Base-by-base conservation (phyloP, 306 rosid genomes). In the Trifolium fragiferum region DNA sequence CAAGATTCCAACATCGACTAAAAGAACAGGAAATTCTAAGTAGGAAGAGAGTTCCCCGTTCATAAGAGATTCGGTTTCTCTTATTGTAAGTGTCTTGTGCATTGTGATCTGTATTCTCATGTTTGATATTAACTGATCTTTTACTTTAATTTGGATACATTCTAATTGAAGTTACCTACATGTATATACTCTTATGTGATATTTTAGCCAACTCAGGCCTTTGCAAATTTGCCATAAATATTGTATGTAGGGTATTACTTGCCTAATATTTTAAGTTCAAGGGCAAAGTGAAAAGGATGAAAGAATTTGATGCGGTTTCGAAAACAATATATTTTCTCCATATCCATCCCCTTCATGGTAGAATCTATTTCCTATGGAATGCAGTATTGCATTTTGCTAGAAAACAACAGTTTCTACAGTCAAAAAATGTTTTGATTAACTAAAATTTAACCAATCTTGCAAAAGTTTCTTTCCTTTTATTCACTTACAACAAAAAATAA, bases 1-100 rank as follows among this genome's bases (percentile, higher is more conserved):
- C 98, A 71, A 87, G 99, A 85, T 95, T 95, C 66, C 99, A 95
- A 82, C 99, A 95, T 78, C 82, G 93, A 68, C 89, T 95, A 14
- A 95, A 95, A 80, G 99, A 95, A 73, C 96, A 95, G 68, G 99
- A 95, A 71, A 90, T 95, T 72, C 85, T 95, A 27, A 90, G 89
- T 85, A 88, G 97, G 66, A 95, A 95, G 84, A 85, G 98, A 82
- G 90, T 81, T 59, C 97, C 93, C 40, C 99, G 98, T 70, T 80
- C 78, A 78, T 87, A 81, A 87, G 79, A 46, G 69, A 43, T 30
- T 66, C 10, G 4, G 70, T 73, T 69, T 84, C 76, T 75, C 79
- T 82, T 77, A 32, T 62, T 67, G 38, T 21, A 16, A 57, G 62
- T 53, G 55, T 37, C 49, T 64, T 47, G 35, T 82, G 63, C 5